Evolutionary conservation across 2,329 filamentous ascomycete species (phyloP), one percentile per base, ranked within the genome.

Genomic region (Talaromyces sp.): DNA sequence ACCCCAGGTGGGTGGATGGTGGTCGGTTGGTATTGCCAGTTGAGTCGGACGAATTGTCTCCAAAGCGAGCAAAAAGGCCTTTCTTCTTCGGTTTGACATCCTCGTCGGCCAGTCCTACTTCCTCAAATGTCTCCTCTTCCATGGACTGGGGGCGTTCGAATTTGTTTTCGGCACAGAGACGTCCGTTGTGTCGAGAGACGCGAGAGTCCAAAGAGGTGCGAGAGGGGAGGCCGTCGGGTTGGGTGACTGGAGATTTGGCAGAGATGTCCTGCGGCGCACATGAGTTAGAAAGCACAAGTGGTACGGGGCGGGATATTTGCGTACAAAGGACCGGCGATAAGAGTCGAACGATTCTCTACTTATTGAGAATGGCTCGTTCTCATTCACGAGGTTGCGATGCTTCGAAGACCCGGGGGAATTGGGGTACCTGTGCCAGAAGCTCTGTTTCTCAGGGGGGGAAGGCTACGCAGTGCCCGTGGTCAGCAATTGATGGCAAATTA

Each of bases 281-380:
- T 5, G 49, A 17, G 60, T 65, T 60, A 67, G 62, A 65, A 38
- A 60, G 19, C 1, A n/a, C 24, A 51, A 9, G 21, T 21, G 4
- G 24, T 17, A 27, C 17, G 29, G 14, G 24, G n/a, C 3, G 27
- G 38, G 29, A 27, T 21, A 19, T 52, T 32, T 43, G 81, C 89
- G 68, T 84, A 96, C 93, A 80, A 98, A 98, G 65, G 93, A 97
- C 69, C 95, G 87, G 64, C 95, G 84, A 77, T 98, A 98, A 3
- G 93, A 96, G 74, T 98, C 95, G 71, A 98, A 98, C 1, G 93
- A 97, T 78, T 98, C 95, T 69, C 93, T 86, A 41, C 93, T 96
- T 73, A 98, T 98, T 64, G 89, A 91, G 73, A 98, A 98, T 14
- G 89, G 92, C 72, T 98, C 93, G 68, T 92, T 93, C 64, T 96